phyloP scores from a whole-genome alignment of 441 rosid species.

The Populus tomentosa region DNA sequence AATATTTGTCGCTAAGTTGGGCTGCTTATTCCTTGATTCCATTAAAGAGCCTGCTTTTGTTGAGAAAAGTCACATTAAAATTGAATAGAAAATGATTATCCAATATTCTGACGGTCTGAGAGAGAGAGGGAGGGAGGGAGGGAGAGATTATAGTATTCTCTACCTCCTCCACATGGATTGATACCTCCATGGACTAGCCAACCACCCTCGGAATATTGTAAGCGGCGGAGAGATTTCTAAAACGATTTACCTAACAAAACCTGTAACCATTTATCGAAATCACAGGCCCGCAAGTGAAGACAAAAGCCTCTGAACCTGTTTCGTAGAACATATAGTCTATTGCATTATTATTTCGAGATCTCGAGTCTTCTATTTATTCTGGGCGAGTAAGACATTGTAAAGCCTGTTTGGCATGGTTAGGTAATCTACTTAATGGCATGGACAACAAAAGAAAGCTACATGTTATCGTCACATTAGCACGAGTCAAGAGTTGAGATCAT shows the following conservation, averaged over 20 bases:
- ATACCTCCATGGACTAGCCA: conserved; percentile 22
- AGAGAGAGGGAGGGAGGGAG: background rate
- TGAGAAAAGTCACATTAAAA: background rate
- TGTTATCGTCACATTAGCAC: background rate
- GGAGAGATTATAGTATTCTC: conserved; percentile 5
- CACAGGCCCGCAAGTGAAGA: conserved; percentile 14
- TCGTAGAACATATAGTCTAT: conserved; percentile 23
- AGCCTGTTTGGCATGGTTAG: background rate
- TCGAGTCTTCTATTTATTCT: background rate
- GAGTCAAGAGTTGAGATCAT: background rate
- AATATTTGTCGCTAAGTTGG: conserved; percentile 11
- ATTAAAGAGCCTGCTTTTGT: background rate
- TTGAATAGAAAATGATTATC: background rate
- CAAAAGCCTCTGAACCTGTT: conserved; percentile 2
- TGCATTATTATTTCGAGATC: conserved; percentile 1
- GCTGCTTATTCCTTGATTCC: conserved; percentile 15
- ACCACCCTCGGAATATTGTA: conserved; percentile 6
- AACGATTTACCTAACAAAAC: conserved; percentile 18
- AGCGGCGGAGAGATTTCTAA: background rate
- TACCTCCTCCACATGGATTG: conserved; percentile 39
- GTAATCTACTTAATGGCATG: background rate
- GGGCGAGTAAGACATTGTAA: background rate
- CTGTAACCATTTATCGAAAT: background rate
- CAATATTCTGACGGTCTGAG: background rate
- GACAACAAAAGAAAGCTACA: background rate